Base-by-base conservation (phyloP, 129 eudicot species). In the Smallanthus sonchifolius region DNA sequence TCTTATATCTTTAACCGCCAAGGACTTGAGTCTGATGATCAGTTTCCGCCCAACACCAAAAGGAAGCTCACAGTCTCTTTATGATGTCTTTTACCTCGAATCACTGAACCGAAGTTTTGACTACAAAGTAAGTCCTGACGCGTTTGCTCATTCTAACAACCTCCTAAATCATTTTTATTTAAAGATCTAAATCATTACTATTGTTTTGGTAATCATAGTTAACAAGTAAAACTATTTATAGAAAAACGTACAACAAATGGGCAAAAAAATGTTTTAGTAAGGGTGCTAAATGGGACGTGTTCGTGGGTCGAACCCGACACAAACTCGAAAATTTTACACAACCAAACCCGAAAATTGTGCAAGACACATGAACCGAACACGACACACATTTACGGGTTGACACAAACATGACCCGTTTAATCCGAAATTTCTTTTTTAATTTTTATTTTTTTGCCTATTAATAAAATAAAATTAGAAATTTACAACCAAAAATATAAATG, bases 1-100 rank as follows among this genome's bases (percentile, higher is more conserved):
- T 79, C 74, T 88, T 77, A 78, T 88, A 57, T 75, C 98, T 69
- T 85, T 96, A 75, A 93, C 98, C 38, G 89, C 95, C 17, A 93
- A 93, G 86, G 98, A 93, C 79, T 85, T 89, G 76, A 93, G 98
- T 74, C 66, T 90, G 87, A 93, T 93, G 91, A 83, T 93, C 65
- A 78, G 89, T 84, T 93, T 87, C 56, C 86, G 84, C 20, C 80
- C 87, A 51, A 64, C 82, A 55, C 78, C 67, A 40, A 75, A 83
- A 38, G 62, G 60, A 56, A 84, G 81, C 69, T 37, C 20, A 8
- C 68, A 13, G 43, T 86, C 96, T 66, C 63, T 78, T 16, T 64
- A 63, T 9, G 70, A 71, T 28, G 71, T 32, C 47, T 75, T 93
- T 75, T 77, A 60, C 70, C 82, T 90, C 47, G 81, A 90, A 56